Percentiles rank a stretch among this genome's conserved stretches.
phyloP scores from a whole-genome alignment of 2,329 filamentous ascomycete species.

The Arachnomyces sp. region DNA sequence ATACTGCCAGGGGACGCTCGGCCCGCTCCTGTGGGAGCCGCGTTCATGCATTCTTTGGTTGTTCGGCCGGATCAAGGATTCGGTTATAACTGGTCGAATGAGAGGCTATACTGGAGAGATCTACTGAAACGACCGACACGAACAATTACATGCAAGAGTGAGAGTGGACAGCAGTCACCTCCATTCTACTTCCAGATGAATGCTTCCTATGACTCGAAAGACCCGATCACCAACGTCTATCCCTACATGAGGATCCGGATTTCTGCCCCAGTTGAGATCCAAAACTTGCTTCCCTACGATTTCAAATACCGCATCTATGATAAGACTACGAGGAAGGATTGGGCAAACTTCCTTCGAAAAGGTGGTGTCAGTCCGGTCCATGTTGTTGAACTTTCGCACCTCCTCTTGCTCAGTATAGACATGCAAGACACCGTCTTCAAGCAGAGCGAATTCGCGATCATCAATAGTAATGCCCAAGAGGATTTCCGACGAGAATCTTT shows the following conservation, averaged over 20 bases:
- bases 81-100: slow-evolving; percentile 89
- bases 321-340: slow-evolving; percentile 96
- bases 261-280: slow-evolving; percentile 84
- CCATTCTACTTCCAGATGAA: slow-evolving; percentile 97
- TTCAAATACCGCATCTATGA: slow-evolving; percentile 99
- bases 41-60: slow-evolving; percentile 79
- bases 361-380: slow-evolving; percentile 96
- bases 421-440: slow-evolving; percentile 96
- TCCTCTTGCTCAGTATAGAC: slow-evolving; percentile 85
- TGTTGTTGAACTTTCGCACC: slow-evolving; percentile 89
- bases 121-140: slow-evolving; percentile 75
- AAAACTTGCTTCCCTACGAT: slow-evolving; percentile 91
- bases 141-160: slow-evolving; percentile 81
- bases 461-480: slow-evolving; percentile 80
- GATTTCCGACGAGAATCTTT: slow-evolving; percentile 80
- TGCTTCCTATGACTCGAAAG: slow-evolving; percentile 72
- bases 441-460: slow-evolving; percentile 91
- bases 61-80: slow-evolving; percentile 92
- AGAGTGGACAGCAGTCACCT: slow-evolving; percentile 65
- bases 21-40: slow-evolving; percentile 85
- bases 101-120: slow-evolving; percentile 88
- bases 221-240: slow-evolving; percentile 76
- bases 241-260: slow-evolving; percentile 91
- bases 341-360: slow-evolving; percentile 96
- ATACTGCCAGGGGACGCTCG: slow-evolving; percentile 84